These are phyloP conservation scores for Aspergillus sclerotioniger DNA, from an alignment of 495 filamentous ascomycete genomes.

Conservation along the genomic window DNA sequence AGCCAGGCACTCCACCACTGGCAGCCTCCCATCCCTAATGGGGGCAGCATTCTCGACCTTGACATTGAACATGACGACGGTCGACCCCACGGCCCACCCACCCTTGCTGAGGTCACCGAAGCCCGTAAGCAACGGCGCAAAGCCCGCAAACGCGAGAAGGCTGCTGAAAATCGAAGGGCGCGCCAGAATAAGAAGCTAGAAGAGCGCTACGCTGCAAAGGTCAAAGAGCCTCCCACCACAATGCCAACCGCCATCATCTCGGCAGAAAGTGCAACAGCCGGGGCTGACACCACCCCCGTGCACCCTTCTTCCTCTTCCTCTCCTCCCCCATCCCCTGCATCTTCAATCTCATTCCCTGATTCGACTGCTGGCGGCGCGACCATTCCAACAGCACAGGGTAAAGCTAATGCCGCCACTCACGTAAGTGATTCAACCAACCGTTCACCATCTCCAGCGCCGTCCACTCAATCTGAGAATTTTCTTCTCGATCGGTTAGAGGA, in stretches of 20 bases:
- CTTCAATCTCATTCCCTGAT: neutral
- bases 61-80: slow-evolving; percentile 9
- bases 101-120: slow-evolving; percentile 5
- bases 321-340: neutral
- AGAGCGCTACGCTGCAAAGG: neutral
- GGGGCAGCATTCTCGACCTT: slow-evolving; percentile 27
- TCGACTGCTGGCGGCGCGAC: neutral
- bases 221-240: too few species aligned
- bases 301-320: neutral
- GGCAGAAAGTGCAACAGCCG: neutral
- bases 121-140: slow-evolving; percentile 19
- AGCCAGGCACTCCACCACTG: slow-evolving; percentile 36
- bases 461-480: slow-evolving; percentile 24
- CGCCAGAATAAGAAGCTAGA: slow-evolving; percentile 18
- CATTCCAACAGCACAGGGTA: neutral
- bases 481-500: slow-evolving; percentile 33
- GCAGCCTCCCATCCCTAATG: slow-evolving; percentile 14
- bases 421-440: neutral
- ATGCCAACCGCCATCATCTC: too few species aligned
- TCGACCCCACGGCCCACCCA: neutral
- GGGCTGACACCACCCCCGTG: neutral
- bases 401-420: neutral
- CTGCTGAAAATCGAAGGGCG: too few species aligned
- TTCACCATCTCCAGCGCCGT: slow-evolving; percentile 23
- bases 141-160: slow-evolving; percentile 12